Evolutionary conservation across 768 basidiomycete species (phyloP).

Genomic region (Lactifluus subvellereus): DNA sequence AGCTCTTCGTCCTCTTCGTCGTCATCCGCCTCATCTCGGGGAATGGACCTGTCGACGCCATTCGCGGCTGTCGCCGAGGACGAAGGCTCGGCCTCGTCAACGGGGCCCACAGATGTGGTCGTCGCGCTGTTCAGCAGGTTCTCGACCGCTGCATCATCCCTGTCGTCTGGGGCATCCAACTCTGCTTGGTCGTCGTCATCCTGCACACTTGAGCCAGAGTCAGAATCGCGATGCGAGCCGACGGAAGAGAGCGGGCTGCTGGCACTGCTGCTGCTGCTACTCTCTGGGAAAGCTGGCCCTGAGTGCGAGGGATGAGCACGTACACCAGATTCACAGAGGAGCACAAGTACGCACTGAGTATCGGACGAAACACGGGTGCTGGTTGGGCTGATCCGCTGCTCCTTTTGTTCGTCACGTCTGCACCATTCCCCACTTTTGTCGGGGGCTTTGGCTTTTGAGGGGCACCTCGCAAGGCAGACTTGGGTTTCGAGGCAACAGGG

Average conservation of each 20-base stretch:
- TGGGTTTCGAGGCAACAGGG: background rate
- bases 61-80: conserved; percentile 10
- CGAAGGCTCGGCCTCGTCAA: conserved; percentile 7
- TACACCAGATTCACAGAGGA: background rate
- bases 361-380: background rate
- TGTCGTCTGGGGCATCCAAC: conserved; percentile 9
- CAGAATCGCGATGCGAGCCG: background rate
- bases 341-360: background rate
- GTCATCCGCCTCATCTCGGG: background rate
- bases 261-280: background rate
- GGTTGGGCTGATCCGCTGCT: background rate
- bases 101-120: background rate
- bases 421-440: background rate
- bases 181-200: background rate
- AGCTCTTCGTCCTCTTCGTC: conserved; percentile 19
- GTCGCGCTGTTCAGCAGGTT: conserved; percentile 6
- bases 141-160: conserved; percentile 20
- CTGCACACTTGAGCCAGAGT: background rate
- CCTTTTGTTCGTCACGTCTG: background rate
- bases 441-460: background rate
- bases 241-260: conserved; percentile 16
- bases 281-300: background rate
- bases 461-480: background rate
- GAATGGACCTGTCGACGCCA: background rate
- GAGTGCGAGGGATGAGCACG: background rate